Conservation (phyloP, 139 green algal genomes). For the Auxenochlorella pyrenoidosa region DNA sequence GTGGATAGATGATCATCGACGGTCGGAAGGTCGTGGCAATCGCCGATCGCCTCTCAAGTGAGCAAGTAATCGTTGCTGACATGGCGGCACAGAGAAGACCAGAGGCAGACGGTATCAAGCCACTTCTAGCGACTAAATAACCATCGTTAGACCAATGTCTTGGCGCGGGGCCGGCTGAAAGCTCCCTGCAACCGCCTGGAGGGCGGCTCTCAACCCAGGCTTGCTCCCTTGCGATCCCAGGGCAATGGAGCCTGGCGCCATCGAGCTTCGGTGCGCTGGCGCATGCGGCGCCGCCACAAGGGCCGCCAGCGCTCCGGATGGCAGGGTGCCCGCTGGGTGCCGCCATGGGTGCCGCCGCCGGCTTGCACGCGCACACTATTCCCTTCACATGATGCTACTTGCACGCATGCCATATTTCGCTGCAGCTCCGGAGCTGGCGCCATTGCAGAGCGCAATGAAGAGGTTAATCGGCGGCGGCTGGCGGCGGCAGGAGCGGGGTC, state of each 20-base stretch:
- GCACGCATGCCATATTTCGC: not conserved
- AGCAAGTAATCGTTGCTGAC: too few species aligned
- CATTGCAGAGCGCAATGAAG: constrained; percentile 33
- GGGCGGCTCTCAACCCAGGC: not conserved
- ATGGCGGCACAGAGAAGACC: too few species aligned
- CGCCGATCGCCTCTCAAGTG: too few species aligned
- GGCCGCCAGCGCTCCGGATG: not conserved
- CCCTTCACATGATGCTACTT: not conserved
- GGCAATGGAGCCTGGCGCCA: not conserved
- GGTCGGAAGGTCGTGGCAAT: too few species aligned
- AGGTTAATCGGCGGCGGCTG: constrained; percentile 29
- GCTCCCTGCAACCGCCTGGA: too few species aligned
- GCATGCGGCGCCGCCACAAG: not conserved
- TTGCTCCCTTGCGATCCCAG: not conserved
- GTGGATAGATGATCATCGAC: too few species aligned
- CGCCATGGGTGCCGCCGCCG: not conserved
- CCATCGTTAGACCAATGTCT: too few species aligned
- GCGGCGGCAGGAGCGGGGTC: not conserved
- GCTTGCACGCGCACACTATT: not conserved
- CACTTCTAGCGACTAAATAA: too few species aligned
- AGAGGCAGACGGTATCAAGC: too few species aligned
- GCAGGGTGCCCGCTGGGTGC: not conserved
- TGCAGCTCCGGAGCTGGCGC: not conserved
- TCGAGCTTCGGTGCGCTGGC: not conserved
- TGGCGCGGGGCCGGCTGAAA: too few species aligned